A percentile compares a stretch with the other conserved stretches of the same genome.
These are phyloP conservation scores for Termitomyces sp. DNA, from an alignment of 1,284 basidiomycete species.

Conservation along the genomic window DNA sequence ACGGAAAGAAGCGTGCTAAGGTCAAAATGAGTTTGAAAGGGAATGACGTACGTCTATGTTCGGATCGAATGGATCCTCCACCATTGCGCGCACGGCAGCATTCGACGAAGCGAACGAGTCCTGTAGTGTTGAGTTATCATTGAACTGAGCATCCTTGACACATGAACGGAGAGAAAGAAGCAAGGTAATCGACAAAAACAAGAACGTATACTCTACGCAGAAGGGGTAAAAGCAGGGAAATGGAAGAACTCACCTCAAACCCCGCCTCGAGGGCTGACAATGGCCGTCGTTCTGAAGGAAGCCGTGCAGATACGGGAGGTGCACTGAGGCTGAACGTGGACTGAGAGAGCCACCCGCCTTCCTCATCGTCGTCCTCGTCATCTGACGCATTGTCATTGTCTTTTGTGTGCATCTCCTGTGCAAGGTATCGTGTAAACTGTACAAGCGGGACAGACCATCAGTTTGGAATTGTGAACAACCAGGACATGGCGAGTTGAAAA, in stretches of 20 bases:
- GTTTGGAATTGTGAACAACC: constrained; percentile 2
- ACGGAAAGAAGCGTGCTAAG: not conserved
- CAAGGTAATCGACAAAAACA: not conserved
- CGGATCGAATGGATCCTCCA: constrained; percentile 51
- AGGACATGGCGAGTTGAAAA: not conserved
- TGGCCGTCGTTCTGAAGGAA: constrained; percentile 46
- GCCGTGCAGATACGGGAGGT: constrained; percentile 50
- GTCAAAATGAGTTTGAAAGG: no score
- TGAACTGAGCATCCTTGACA: constrained; percentile 2
- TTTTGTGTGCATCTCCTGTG: constrained; percentile 63
- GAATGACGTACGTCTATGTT: constrained; percentile 45
- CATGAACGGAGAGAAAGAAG: not conserved
- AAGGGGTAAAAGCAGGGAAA: not conserved
- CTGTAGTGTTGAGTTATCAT: constrained; percentile 20
- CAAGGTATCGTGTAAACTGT: constrained; percentile 72
- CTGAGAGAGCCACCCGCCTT: constrained; percentile 72
- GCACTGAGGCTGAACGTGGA: constrained; percentile 62
- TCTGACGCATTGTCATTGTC: constrained; percentile 47
- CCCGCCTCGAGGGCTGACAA: constrained; percentile 35
- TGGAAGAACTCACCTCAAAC: constrained; percentile 51
- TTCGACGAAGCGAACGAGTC: constrained; percentile 48
- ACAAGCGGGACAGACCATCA: not conserved
- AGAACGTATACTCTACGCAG: no score
- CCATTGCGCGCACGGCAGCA: constrained; percentile 24
- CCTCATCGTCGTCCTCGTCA: constrained; percentile 66